Conservation (phyloP, 176 grass and related monocot species). For the Cenchrus americanus region DNA sequence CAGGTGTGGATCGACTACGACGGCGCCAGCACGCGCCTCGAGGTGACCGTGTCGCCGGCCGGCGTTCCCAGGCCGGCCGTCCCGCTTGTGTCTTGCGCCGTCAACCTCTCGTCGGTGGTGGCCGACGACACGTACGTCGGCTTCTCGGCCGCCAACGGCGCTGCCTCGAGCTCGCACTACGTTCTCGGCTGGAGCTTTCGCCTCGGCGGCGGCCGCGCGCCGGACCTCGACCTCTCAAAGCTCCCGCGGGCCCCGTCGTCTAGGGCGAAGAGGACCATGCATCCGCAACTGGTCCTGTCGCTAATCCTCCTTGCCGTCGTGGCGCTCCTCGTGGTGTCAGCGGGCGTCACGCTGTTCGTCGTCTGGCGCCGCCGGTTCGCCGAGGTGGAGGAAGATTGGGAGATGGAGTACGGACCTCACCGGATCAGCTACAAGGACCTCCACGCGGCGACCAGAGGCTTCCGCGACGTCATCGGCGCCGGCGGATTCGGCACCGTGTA, state of each 20-base stretch:
- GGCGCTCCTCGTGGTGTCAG: constrained; percentile 23
- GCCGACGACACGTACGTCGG: constrained; percentile 53
- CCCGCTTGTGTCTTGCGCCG: constrained; percentile 34
- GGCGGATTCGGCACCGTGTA: constrained; percentile 75
- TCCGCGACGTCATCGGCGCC: constrained; percentile 62
- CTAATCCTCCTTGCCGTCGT: constrained; percentile 11
- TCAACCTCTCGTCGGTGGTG: constrained; percentile 52
- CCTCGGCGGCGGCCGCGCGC: constrained; percentile 47
- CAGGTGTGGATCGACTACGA: constrained; percentile 77
- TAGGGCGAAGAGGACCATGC: background rate
- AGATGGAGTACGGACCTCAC: constrained; percentile 66
- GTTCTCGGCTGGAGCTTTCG: constrained; percentile 75
- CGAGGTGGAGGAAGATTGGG: constrained; percentile 70
- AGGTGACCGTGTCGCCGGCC: constrained; percentile 48
- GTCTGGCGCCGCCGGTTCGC: constrained; percentile 40
- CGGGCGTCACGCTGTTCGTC: background rate
- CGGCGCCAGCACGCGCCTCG: constrained; percentile 34
- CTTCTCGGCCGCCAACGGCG: constrained; percentile 70
- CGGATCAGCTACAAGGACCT: constrained; percentile 70
- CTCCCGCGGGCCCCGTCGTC: constrained; percentile 44
- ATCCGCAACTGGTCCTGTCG: background rate
- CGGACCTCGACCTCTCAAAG: constrained; percentile 56
- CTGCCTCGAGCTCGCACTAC: constrained; percentile 62
- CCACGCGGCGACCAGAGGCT: constrained; percentile 58
- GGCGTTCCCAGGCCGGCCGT: constrained; percentile 22